Conservation (phyloP, 495 filamentous ascomycete species). For the Penicillium chermesinum region DNA sequence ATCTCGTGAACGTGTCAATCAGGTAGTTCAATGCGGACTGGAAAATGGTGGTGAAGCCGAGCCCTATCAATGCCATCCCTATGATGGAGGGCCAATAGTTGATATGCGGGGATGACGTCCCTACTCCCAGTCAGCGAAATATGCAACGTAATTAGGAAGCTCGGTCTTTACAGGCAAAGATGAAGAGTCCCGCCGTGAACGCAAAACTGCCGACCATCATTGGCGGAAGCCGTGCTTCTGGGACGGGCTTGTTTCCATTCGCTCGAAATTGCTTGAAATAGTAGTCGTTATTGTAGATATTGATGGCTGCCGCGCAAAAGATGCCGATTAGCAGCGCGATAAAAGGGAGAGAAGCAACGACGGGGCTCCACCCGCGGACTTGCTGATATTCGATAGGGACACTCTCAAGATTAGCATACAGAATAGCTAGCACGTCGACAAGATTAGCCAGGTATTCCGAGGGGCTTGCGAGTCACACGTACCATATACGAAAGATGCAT, state of each 20-base stretch:
- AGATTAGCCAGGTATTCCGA: no score
- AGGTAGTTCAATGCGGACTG: no score
- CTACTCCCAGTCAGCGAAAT: constrained; percentile 24
- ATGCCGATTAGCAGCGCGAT: constrained; percentile 48
- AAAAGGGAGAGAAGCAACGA: constrained; percentile 45
- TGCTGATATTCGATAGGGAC: constrained; percentile 49
- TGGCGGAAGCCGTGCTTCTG: constrained; percentile 46
- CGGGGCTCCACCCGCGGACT: constrained; percentile 38
- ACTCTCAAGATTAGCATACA: constrained; percentile 32
- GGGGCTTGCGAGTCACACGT: no score
- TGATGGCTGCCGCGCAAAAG: constrained; percentile 33
- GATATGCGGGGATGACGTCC: neutral
- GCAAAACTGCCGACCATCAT: constrained; percentile 43
- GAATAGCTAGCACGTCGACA: constrained; percentile 15
- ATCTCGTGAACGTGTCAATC: no score
- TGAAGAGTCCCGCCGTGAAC: constrained; percentile 46
- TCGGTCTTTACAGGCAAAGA: constrained; percentile 47
- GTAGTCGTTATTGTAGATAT: constrained; percentile 39
- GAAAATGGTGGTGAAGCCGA: no score
- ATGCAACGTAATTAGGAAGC: constrained; percentile 44
- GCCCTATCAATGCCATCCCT: no score
- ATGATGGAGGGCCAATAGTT: neutral
- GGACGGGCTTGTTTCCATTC: constrained; percentile 35
- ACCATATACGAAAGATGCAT: constrained; percentile 41
- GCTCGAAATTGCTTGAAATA: constrained; percentile 20